Evolutionary conservation across 495 filamentous ascomycete genomes (phyloP), one percentile per base, ranked within the genome.

Genomic region (Penicillium parvum): DNA sequence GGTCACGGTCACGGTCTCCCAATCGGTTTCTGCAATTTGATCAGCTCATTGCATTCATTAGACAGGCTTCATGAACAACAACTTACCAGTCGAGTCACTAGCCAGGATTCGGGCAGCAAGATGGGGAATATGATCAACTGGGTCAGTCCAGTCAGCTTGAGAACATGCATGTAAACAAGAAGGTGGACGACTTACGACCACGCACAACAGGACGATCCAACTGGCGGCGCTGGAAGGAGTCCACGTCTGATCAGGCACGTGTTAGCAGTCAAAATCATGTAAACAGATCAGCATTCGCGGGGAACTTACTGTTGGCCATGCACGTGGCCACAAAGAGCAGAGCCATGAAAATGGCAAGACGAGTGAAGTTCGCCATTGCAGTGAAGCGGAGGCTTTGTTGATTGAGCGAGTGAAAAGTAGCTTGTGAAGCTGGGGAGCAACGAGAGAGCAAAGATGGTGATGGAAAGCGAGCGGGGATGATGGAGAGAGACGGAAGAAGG

Each of bases 401-500:
- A 1, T 27, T 37, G 32, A 34, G 26, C 29, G 27, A 36, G 8
- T 15, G 32, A 27, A 29, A 15, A 29, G 14, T 17, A 18, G 18
- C 2, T 12, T 22, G 10, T 0, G 11, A 4, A 22, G 37, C 12
- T 35, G 8, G 6, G 17, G 18, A 16, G 16, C 20, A 21, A 4
- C n/a, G 7, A 23, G 14, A 16, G 18, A 39, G 12, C 27, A 15
- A 14, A 5, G 29, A 34, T 11, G 20, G 30, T 41, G 25, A 27
- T n/a, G 30, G 8, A 25, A 18, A 27, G 20, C 7, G 6, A 20
- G 10, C 15, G 16, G 17, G 12, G 1, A 17, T 32, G 18, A n/a
- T 28, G 5, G 7, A 18, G 12, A 21, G 38, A 48, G 20, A 34
- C 26, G 8, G 45, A 30, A 22, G 14, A 49, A 21, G 16, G 22